Evolutionary conservation across 2,329 filamentous ascomycete genomes (phyloP).

Genomic region (Leptographium lundbergii): DNA sequence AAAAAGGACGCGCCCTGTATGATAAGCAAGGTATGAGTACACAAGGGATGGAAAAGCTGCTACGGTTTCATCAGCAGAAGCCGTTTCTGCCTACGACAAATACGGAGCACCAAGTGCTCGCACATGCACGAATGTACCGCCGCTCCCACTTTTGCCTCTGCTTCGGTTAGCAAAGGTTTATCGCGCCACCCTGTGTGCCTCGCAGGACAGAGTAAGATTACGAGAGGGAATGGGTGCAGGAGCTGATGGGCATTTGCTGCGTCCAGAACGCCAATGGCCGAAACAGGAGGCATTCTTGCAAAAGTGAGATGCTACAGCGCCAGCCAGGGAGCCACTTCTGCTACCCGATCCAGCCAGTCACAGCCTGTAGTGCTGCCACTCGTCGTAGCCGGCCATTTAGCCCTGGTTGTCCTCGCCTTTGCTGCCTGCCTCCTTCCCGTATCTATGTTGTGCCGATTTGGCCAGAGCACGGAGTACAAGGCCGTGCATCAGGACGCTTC

Average conservation of each 20-base stretch:
- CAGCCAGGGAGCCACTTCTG: neutral
- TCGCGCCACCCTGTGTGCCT: neutral
- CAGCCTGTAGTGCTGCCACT: neutral
- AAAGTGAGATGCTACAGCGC: neutral
- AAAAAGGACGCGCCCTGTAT: neutral
- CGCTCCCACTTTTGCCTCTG: neutral
- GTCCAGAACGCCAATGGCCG: neutral
- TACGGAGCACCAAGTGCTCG: no score
- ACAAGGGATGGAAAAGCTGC: neutral
- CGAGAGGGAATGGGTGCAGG: neutral
- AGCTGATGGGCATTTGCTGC: neutral
- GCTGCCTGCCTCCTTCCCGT: neutral
- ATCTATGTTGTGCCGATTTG: no score
- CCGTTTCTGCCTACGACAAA: neutral
- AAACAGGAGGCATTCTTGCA: neutral
- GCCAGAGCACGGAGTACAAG: no score
- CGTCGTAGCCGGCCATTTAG: neutral
- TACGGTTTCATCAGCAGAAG: no score
- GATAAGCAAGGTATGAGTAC: neutral
- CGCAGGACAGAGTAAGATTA: neutral
- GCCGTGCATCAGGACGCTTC: no score
- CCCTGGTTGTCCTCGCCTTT: neutral
- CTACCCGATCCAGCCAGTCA: neutral
- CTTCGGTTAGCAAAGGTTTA: neutral
- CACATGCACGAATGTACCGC: neutral